Evolutionary conservation across 306 rosid genomes (phyloP).

Genomic region (Casuarina glauca): DNA sequence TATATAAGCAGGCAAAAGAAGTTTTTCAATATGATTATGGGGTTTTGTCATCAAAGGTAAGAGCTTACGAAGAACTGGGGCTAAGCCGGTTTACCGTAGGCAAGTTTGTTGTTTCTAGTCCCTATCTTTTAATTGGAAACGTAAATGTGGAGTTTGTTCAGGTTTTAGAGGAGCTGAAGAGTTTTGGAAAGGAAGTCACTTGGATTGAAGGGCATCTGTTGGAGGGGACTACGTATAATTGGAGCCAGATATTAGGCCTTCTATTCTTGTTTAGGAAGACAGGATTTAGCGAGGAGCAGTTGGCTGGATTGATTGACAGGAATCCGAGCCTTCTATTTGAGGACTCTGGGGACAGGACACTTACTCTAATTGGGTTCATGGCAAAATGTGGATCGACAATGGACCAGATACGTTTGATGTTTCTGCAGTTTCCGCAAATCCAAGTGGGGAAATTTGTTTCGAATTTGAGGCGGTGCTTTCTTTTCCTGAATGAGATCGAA

Average conservation of each 20-base stretch:
- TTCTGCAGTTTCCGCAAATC: slow-evolving; percentile 58
- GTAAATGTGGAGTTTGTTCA: slow-evolving; percentile 40
- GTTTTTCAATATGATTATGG: slow-evolving; percentile 45
- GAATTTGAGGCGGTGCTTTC: slow-evolving; percentile 53
- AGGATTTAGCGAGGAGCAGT: slow-evolving; percentile 40
- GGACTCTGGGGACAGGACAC: slow-evolving; percentile 57
- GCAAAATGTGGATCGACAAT: slow-evolving; percentile 55
- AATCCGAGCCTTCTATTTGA: slow-evolving; percentile 61
- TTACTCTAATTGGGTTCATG: slow-evolving; percentile 54
- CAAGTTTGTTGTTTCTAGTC: slow-evolving; percentile 46
- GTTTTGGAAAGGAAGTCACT: slow-evolving; percentile 42
- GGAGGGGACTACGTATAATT: slow-evolving; percentile 46
- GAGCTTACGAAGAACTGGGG: slow-evolving; percentile 55
- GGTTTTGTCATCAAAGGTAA: slow-evolving; percentile 56
- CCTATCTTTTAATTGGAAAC: slow-evolving; percentile 66
- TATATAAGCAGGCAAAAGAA: slow-evolving; percentile 48
- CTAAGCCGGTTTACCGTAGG: slow-evolving; percentile 29
- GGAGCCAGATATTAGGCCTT: slow-evolving; percentile 54
- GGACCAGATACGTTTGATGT: slow-evolving; percentile 43
- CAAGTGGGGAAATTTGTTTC: slow-evolving; percentile 41
- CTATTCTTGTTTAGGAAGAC: slow-evolving; percentile 43
- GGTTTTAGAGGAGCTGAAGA: slow-evolving; percentile 52
- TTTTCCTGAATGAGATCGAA: slow-evolving; percentile 52
- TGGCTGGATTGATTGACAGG: slow-evolving; percentile 36
- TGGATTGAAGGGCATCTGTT: slow-evolving; percentile 50